Base-by-base conservation (phyloP, 2,329 filamentous ascomycete genomes). In the Cercospora sesami region DNA sequence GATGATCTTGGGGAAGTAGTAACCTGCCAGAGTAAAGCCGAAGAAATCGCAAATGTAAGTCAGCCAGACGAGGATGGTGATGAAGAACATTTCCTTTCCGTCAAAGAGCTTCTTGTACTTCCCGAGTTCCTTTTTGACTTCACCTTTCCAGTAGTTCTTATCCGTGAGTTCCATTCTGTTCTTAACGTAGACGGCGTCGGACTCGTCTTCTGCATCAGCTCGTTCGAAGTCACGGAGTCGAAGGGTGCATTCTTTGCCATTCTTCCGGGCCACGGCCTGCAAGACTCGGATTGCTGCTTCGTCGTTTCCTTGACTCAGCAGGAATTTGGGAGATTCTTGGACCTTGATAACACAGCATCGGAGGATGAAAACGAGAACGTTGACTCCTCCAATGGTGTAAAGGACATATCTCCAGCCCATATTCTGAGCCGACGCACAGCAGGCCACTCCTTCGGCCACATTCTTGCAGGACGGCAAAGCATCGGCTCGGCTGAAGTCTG, bases 321-420 rank as follows among this genome's bases (percentile, higher is more conserved):
- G 80, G 71, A 86, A 89, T 72, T 89, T 89, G 0, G 87, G 87
- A 1, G 86, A 87, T 72, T 89, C 86, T 68, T 82, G 82, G 58
- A 89, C 84, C 4, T 80, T 79, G 71, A 89, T 84, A 42, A 88
- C 73, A 1, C 84, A 82, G 42, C 87, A 80, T 21, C 87, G 84
- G 1, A 85, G 73, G 55, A 88, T 74, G 53, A 86, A 88, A 12
- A 83, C 75, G 12, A 77, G 64, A 1, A 82, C 69, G 0, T 81
- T 82, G 48, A 82, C 75, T 0, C 74, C 75, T 0, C 81, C 81
- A 6, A 83, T 74, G 16, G 78, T 81, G 69, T 79, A 81, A 42
- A 82, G 71, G 5, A 82, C 70, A 69, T 83, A 83, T 42, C 81
- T 74, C 81, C 81, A 83, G n/a, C 81, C 81, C 78, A 81, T 79